Evolutionary conservation across 1,284 basidiomycete genomes (phyloP).

Genomic region (Anthracocystis setariae): DNA sequence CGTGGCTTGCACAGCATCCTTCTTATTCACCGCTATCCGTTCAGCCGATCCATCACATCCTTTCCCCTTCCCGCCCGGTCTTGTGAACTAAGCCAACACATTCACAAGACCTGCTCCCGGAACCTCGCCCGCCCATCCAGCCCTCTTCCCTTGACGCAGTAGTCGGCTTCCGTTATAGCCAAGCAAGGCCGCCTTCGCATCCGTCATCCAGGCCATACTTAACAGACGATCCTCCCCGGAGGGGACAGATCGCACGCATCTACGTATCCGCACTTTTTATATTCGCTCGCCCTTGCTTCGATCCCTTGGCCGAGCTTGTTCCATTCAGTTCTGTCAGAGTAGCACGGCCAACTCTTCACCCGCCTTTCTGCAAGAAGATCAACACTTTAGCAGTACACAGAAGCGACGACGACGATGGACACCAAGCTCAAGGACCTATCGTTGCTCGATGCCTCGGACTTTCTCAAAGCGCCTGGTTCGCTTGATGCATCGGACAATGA

Average conservation of each 20-base stretch:
- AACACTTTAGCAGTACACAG: not conserved
- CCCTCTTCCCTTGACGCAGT: not conserved
- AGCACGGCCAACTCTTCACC: not conserved
- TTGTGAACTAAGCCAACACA: not conserved
- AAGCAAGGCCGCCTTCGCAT: not conserved
- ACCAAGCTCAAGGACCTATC: constrained; percentile 50
- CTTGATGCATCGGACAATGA: constrained; percentile 39
- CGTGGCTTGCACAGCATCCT: constrained; percentile 2
- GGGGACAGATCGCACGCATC: not conserved
- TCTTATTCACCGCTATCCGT: constrained; percentile 3
- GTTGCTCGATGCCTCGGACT: constrained; percentile 52
- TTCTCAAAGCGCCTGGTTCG: constrained; percentile 53
- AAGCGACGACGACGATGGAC: constrained; percentile 25
- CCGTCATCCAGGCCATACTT: not conserved
- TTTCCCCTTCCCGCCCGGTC: not conserved
- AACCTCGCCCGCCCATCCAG: not conserved
- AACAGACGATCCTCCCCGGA: not conserved
- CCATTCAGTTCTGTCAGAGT: too few relatives aligned
- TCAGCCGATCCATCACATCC: not conserved
- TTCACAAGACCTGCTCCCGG: not conserved
- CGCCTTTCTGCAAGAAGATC: not conserved
- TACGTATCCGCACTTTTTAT: not conserved
- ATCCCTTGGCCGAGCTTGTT: not conserved
- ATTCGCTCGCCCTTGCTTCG: not conserved
- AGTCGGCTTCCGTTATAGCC: not conserved